These are phyloP conservation scores for Filobasidium uniguttulatum DNA, from an alignment of 1,284 basidiomycete genomes.

Conservation along the genomic window DNA sequence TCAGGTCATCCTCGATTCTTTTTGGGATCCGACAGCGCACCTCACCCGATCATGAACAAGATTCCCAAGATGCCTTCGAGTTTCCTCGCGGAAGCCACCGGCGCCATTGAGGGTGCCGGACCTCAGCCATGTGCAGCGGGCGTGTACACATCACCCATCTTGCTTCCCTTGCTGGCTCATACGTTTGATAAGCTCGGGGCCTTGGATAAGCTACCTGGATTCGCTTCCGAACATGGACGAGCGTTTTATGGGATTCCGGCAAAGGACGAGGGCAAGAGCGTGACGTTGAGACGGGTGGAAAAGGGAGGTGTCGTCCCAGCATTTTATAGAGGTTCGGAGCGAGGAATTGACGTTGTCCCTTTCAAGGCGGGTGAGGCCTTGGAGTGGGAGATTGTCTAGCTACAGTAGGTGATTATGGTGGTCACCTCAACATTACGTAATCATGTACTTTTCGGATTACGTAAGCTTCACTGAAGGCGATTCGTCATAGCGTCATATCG, in stretches of 20 bases:
- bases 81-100: background rate
- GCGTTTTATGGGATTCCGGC: slow-evolving; percentile 54
- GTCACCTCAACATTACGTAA: too few relatives aligned
- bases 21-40: slow-evolving; percentile 93
- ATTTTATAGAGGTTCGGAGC: slow-evolving; percentile 41
- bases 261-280: slow-evolving; percentile 29
- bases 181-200: slow-evolving; percentile 76
- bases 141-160: slow-evolving; percentile 77
- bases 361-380: slow-evolving; percentile 84
- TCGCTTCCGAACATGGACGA: slow-evolving; percentile 63
- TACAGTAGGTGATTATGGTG: background rate
- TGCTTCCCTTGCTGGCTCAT: slow-evolving; percentile 70
- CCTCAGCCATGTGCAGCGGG: slow-evolving; percentile 75
- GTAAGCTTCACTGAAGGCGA: too few relatives aligned
- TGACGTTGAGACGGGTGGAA: slow-evolving; percentile 35
- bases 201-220: slow-evolving; percentile 61
- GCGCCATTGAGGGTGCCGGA: slow-evolving; percentile 12
- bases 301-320: slow-evolving; percentile 40
- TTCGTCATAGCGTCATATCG: too few relatives aligned
- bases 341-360: slow-evolving; percentile 56
- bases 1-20: slow-evolving; percentile 92
- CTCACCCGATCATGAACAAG: slow-evolving; percentile 74
- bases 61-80: slow-evolving; percentile 40
- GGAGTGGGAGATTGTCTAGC: slow-evolving; percentile 56
- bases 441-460: too few relatives aligned